A percentile compares a stretch with the other conserved stretches of the same genome.
Conservation (phyloP, 352 stramenopile species). For the Albugo laibachii region DNA sequence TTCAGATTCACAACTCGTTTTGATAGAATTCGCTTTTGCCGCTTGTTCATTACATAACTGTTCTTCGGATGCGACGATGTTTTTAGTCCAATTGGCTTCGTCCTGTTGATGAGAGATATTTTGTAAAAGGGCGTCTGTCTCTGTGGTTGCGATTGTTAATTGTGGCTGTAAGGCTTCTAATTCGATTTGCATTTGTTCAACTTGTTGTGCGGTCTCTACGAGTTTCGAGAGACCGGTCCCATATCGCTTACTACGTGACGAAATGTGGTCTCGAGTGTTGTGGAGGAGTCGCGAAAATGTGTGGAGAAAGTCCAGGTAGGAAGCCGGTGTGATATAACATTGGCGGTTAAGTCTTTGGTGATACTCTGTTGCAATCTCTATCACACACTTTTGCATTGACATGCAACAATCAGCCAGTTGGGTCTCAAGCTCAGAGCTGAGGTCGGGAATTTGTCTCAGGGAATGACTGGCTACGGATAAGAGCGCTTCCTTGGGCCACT, state of each 20-base stretch:
- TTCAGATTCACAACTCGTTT: conserved; percentile 82
- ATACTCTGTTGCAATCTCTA: conserved; percentile 60
- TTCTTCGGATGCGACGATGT: conserved; percentile 66
- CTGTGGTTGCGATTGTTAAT: conserved; percentile 80
- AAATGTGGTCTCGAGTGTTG: conserved; percentile 82
- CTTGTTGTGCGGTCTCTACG: conserved; percentile 84
- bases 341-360: conserved; percentile 74
- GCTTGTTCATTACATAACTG: conserved; percentile 75
- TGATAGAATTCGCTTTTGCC: conserved; percentile 75
- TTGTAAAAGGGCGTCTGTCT: conserved; percentile 78
- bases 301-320: conserved; percentile 89
- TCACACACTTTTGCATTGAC: conserved; percentile 87
- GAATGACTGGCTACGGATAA: conserved; percentile 85
- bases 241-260: conserved; percentile 81
- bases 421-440: conserved; percentile 48
- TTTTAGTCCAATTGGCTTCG: conserved; percentile 73
- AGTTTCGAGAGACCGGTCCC: conserved; percentile 87
- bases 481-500: conserved; percentile 89
- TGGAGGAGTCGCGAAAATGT: conserved; percentile 88
- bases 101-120: conserved; percentile 80
- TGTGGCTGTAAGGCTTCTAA: conserved; percentile 84
- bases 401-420: conserved; percentile 90
- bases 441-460: conserved; percentile 63
- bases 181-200: conserved; percentile 87
- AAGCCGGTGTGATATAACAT: conserved; percentile 93